These are phyloP conservation scores for Coemansia sp. DNA, from an alignment of 192 early-diverging fungal genomes.

Conservation along the genomic window DNA sequence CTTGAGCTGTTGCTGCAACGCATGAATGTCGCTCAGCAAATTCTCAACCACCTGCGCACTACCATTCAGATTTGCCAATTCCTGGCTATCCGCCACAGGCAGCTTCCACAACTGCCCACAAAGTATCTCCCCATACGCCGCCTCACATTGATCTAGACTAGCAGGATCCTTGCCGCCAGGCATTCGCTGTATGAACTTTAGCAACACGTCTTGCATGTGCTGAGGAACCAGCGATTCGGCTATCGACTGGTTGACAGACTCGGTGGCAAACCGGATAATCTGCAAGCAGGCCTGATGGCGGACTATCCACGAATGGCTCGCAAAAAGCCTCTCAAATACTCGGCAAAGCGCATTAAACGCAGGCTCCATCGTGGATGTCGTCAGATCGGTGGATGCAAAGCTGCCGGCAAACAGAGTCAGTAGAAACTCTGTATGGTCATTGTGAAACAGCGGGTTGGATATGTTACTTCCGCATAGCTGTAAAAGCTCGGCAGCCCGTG, in stretches of 20 bases:
- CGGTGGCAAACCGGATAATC: constrained; percentile 22
- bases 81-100: not conserved
- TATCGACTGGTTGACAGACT: constrained; percentile 11
- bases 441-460: not conserved
- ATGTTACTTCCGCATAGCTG: constrained; percentile 12
- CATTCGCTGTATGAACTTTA: constrained; percentile 16
- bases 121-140: constrained; percentile 2
- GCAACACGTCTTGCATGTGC: constrained; percentile 7
- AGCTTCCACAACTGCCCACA: not conserved
- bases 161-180: constrained; percentile 10
- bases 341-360: not conserved
- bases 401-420: constrained; percentile 20
- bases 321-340: constrained; percentile 11
- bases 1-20: constrained; percentile 6
- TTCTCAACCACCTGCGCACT: not conserved
- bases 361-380: not conserved
- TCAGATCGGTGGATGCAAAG: constrained; percentile 14
- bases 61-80: not conserved
- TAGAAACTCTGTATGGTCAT: constrained; percentile 1
- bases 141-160: not conserved
- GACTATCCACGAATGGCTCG: constrained; percentile 15
- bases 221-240: constrained; percentile 15
- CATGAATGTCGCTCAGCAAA: not conserved
- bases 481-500: constrained; percentile 3
- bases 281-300: constrained; percentile 15